These are phyloP conservation scores for Alternaria postmessia DNA, from an alignment of 2,329 filamentous ascomycete genomes.

Conservation along the genomic window DNA sequence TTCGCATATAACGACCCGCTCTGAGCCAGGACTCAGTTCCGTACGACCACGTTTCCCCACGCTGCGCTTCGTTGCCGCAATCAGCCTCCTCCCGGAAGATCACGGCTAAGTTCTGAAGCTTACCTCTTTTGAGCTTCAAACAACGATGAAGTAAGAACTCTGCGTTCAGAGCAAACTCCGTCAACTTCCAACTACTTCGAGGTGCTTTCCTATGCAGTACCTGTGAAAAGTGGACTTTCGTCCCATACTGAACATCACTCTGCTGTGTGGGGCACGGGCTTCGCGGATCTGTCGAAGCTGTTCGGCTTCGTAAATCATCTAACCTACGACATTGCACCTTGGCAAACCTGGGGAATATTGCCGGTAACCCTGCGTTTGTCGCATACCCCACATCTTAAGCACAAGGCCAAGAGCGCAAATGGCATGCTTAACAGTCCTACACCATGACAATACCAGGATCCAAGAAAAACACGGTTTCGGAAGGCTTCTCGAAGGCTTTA, in stretches of 20 bases:
- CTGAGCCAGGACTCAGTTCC: slow-evolving; percentile 16
- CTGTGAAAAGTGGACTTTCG: background rate
- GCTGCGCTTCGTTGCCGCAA: slow-evolving; percentile 22
- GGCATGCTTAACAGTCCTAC: slow-evolving; percentile 30
- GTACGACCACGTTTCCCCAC: slow-evolving; percentile 22
- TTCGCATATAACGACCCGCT: slow-evolving; percentile 31
- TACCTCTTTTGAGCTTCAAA: slow-evolving; percentile 9
- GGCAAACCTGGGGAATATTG: slow-evolving; percentile 13
- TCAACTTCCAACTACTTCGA: background rate
- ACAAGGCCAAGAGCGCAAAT: slow-evolving; percentile 17
- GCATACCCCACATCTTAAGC: slow-evolving; percentile 29
- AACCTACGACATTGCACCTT: slow-evolving; percentile 2
- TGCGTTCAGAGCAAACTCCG: background rate
- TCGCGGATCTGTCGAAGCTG: background rate
- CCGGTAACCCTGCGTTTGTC: slow-evolving; percentile 26
- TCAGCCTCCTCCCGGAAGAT: slow-evolving; percentile 11
- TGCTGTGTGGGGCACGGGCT: background rate
- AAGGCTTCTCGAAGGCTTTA: slow-evolving; percentile 40
- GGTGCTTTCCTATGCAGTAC: background rate
- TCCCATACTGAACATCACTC: background rate
- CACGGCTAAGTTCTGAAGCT: slow-evolving; percentile 3
- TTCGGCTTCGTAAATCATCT: background rate
- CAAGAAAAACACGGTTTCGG: slow-evolving; percentile 25
- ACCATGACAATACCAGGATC: slow-evolving; percentile 16
- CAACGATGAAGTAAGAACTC: slow-evolving; percentile 9